phyloP scores from a whole-genome alignment of 306 rosid genomes.

The Pyrus pyrifolia region DNA sequence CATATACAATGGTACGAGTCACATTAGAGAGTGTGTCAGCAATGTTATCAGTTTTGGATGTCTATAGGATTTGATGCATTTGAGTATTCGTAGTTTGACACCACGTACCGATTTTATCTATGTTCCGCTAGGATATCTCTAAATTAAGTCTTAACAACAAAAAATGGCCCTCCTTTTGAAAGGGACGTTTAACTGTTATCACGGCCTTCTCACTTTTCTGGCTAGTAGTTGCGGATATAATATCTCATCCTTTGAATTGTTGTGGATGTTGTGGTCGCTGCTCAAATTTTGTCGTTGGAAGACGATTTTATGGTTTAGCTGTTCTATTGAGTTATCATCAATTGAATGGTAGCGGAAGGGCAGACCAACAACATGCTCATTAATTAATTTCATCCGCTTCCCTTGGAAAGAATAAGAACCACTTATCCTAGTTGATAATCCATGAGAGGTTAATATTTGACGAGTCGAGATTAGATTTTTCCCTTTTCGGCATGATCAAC shows the following conservation, averaged over 20 bases:
- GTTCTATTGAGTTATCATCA: background rate
- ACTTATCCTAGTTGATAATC: slow-evolving; percentile 22
- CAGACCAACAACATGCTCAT: background rate
- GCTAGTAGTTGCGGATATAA: slow-evolving; percentile 16
- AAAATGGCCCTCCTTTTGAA: slow-evolving; percentile 18
- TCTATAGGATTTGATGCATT: background rate
- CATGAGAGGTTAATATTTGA: slow-evolving; percentile 16
- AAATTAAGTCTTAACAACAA: background rate
- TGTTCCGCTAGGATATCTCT: background rate
- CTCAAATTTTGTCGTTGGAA: background rate
- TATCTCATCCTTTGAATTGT: slow-evolving; percentile 11
- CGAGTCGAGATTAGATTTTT: background rate
- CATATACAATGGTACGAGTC: no score
- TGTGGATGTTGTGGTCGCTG: slow-evolving; percentile 15
- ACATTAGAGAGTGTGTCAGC: no score
- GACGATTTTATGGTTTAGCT: background rate
- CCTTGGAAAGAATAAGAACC: background rate
- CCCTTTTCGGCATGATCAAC: background rate
- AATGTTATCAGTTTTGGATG: no score
- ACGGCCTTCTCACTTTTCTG: slow-evolving; percentile 21
- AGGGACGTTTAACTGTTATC: background rate
- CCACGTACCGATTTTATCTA: background rate
- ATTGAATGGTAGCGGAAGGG: background rate
- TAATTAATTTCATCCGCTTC: background rate
- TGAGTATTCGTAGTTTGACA: background rate